phyloP scores from a whole-genome alignment of 176 grass and related monocot genomes.

The Bolboschoenus planiculmis region DNA sequence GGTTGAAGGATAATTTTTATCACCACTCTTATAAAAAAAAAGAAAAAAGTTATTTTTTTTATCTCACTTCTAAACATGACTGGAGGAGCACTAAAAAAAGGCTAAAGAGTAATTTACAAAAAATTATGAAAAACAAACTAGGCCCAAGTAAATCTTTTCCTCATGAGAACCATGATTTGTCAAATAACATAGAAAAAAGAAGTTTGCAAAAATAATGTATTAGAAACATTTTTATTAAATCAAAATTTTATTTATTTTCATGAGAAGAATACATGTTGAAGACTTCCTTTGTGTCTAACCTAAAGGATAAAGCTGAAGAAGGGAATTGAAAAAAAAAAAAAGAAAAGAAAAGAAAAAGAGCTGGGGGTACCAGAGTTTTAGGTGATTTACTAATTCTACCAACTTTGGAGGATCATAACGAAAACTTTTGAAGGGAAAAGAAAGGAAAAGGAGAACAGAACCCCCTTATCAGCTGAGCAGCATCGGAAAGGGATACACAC shows the following conservation, averaged over 20 bases:
- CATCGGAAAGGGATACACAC: slow-evolving; percentile 1
- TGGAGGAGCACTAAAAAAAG: too few species aligned
- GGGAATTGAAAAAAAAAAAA: background rate
- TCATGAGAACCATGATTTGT: background rate
- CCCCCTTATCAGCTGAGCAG: background rate
- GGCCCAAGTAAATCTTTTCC: background rate
- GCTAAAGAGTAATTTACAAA: background rate
- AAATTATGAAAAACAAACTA: background rate
- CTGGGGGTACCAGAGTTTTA: background rate
- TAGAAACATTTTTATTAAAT: background rate
- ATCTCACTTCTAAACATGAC: too few species aligned
- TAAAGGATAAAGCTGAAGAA: background rate
- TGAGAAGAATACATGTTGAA: background rate
- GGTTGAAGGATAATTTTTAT: background rate
- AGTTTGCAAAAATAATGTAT: background rate
- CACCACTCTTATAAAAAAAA: too few species aligned
- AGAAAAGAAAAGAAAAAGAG: too few species aligned
- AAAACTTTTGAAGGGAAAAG: background rate
- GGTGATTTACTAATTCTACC: background rate
- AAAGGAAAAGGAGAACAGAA: background rate
- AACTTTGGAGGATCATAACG: background rate
- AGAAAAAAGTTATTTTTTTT: too few species aligned
- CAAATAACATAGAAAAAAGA: background rate
- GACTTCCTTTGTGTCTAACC: background rate
- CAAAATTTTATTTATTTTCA: background rate